A percentile compares a stretch with the other conserved stretches of the same genome.
phyloP scores from a whole-genome alignment of 768 basidiomycete genomes.

The Leccinum boreale region DNA sequence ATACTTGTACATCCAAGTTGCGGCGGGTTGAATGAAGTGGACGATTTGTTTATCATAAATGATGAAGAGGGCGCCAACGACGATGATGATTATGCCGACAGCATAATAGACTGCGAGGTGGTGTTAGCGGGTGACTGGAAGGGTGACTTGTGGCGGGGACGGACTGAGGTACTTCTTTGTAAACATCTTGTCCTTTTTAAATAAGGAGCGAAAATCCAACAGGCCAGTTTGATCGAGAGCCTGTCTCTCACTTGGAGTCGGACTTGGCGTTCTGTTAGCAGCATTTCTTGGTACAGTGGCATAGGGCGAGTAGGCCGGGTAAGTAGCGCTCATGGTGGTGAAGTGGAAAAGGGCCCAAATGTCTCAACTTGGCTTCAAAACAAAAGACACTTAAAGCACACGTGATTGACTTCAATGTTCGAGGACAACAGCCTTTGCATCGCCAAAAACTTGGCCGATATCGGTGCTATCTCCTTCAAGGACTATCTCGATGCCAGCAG shows the following conservation, averaged over 20 bases:
- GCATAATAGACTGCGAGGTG: slow-evolving; percentile 45
- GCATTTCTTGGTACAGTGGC: not conserved
- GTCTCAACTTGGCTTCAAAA: too few relatives aligned
- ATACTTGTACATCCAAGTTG: slow-evolving; percentile 43
- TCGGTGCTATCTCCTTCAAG: slow-evolving; percentile 28
- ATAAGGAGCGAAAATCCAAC: slow-evolving; percentile 44
- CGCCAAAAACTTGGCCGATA: slow-evolving; percentile 21
- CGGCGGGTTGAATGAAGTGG: slow-evolving; percentile 42
- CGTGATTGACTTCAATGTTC: not conserved
- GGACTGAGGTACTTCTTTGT: slow-evolving; percentile 55
- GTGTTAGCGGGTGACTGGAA: slow-evolving; percentile 1
- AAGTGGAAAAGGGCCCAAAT: not conserved
- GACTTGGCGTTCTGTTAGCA: slow-evolving; percentile 51
- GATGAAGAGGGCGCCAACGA: slow-evolving; percentile 50
- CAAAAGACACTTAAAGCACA: not conserved
- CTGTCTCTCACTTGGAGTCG: slow-evolving; percentile 57
- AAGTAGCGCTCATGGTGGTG: not conserved
- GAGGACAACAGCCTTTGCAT: slow-evolving; percentile 11
- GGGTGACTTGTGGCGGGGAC: slow-evolving; percentile 16
- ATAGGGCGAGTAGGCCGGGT: not conserved
- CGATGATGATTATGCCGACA: slow-evolving; percentile 42
- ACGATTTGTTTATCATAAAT: slow-evolving; percentile 64
- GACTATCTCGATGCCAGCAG: slow-evolving; percentile 20
- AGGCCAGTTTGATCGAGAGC: slow-evolving; percentile 40
- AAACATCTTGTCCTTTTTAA: slow-evolving; percentile 50